Base-by-base conservation (phyloP, 495 filamentous ascomycete genomes). In the Trichoderma virens region DNA sequence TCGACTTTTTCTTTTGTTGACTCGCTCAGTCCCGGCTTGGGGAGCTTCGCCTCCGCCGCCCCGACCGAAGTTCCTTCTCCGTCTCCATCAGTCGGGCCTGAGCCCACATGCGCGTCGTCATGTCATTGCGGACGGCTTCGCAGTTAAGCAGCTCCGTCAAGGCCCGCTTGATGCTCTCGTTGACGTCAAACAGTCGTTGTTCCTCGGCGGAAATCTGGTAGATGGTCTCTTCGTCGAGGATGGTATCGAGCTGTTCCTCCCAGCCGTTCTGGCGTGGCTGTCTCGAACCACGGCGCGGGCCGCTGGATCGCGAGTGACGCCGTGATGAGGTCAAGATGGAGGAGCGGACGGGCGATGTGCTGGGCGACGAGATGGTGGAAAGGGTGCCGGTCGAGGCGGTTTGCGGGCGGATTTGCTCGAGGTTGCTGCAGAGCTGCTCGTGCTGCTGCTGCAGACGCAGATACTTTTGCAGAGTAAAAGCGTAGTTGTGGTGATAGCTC, bases 121-220 rank as follows among this genome's bases (percentile, higher is more conserved):
- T 70, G 69, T 88, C 84, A 11, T 68, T 68, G 27, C 80, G 77
- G 13, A 86, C 82, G 25, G 78, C 73, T 31, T 84, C 80, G 70
- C 82, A 87, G 72, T 89, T 88, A 63, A 89, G 79, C 30, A 89
- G 76, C 68, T 86, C 85, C 3, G 86, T 89, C 65, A 89, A 70
- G 13, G 84, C 83, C 18, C 79, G 76, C 73, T 89, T 89, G 72
- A 88, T 86, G 59, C 84, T 79, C 67, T 84, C 79, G 74, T 87
- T 88, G 71, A 88, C 80, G 56, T 82, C 74, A 72, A 78, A 82
- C 32, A 86, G 76, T 67, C 79, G 80, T 62, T 76, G 73, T 62
- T 86, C 80, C 64, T 82, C 82, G 18, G 77, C 69, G 18, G 79
- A 81, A 59, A 85, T 73, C 59, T 80, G 79, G 31, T 70, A 68